Conservation (phyloP, 805 yeast species). For the Sungouiozyma ichnusensis region DNA sequence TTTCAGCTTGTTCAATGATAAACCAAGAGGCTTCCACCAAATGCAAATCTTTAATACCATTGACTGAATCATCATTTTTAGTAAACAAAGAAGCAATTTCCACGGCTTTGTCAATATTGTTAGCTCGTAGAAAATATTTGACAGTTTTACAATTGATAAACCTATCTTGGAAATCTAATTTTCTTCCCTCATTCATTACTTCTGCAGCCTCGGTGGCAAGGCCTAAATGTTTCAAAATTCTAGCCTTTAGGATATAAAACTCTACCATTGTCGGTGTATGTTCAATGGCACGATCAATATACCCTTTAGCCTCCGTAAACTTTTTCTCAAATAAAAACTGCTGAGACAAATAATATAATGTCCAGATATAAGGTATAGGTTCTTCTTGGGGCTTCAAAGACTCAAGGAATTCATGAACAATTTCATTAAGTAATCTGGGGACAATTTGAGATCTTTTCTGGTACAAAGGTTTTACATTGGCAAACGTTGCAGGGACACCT, state of each 20-base stretch:
- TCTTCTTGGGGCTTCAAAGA: constrained; percentile 21
- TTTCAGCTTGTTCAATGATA: constrained; percentile 72
- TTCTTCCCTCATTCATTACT: constrained; percentile 58
- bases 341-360: constrained; percentile 64
- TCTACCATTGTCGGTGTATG: constrained; percentile 84
- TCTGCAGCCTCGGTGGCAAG: constrained; percentile 51
- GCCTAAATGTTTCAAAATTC: constrained; percentile 67
- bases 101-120: constrained; percentile 63
- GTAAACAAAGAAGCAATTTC: constrained; percentile 71
- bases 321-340: constrained; percentile 54
- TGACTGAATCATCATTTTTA: constrained; percentile 67
- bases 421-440: constrained; percentile 36
- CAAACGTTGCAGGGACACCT: constrained; percentile 87
- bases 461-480: constrained; percentile 74
- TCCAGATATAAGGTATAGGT: constrained; percentile 47
- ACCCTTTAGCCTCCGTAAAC: constrained; percentile 42
- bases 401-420: constrained; percentile 41
- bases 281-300: constrained; percentile 50
- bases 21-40: constrained; percentile 91
- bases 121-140: constrained; percentile 71
- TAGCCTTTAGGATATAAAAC: constrained; percentile 66
- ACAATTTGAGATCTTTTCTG: constrained; percentile 33
- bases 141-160: constrained; percentile 83
- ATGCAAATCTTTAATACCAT: constrained; percentile 80
- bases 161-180: constrained; percentile 78